phyloP scores from a whole-genome alignment of 164 flowering plant genomes.

The Nymphaea colorata region DNA sequence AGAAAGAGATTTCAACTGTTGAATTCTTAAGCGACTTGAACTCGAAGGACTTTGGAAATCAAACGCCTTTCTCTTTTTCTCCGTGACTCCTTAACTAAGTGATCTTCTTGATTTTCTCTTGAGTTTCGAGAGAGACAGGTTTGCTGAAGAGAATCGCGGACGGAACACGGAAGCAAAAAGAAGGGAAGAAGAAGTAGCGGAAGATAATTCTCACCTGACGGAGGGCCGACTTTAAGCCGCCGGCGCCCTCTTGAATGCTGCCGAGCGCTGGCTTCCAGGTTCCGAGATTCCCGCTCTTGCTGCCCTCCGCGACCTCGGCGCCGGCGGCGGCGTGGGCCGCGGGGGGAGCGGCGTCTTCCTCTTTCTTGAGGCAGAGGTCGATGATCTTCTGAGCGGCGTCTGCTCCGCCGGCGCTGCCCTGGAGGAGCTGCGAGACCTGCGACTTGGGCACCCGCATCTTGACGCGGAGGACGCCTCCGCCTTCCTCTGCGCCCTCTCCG shows the following conservation, averaged over 20 bases:
- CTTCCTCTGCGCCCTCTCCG: constrained; percentile 1
- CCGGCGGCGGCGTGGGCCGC: background rate
- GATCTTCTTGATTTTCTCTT: background rate
- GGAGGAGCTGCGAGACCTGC: constrained; percentile 50
- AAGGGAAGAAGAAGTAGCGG: background rate
- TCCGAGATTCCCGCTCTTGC: background rate
- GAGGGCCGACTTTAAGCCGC: background rate
- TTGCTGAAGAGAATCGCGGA: background rate
- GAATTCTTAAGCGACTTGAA: too few relatives aligned
- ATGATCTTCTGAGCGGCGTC: constrained; percentile 69
- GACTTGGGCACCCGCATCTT: constrained; percentile 55
- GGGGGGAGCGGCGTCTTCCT: background rate
- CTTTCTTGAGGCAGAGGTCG: constrained; percentile 27
- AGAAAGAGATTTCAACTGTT: too few relatives aligned
- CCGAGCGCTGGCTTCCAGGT: constrained; percentile 10
- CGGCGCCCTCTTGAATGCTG: constrained; percentile 9
- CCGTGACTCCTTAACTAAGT: too few relatives aligned
- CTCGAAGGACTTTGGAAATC: too few relatives aligned
- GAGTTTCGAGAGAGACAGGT: background rate
- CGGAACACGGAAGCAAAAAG: too few relatives aligned
- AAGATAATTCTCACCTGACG: background rate
- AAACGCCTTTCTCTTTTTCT: too few relatives aligned
- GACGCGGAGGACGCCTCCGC: constrained; percentile 15
- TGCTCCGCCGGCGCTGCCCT: constrained; percentile 37
- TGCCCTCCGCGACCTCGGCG: background rate